Base-by-base conservation (phyloP, 345 rosid species). In the Salix viminalis region DNA sequence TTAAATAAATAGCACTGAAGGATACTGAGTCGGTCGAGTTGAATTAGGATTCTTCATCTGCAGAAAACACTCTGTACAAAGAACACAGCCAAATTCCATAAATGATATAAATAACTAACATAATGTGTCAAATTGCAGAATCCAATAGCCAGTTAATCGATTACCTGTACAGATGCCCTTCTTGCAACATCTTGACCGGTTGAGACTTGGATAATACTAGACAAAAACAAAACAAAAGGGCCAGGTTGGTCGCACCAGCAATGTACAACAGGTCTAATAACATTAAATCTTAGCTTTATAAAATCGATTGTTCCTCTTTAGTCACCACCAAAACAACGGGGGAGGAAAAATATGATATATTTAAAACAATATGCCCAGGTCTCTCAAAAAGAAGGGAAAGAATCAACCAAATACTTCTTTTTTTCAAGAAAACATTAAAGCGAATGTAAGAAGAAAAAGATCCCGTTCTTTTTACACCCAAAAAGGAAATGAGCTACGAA, bases 41-140 rank as follows among this genome's bases (percentile, higher is more conserved):
- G 97, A 89, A 84, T 89, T 91, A 30, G 97, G 98, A 90, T 89
- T 91, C 87, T 96, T 96, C 99, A 96, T 94, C 87, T 92, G 98
- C 85, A 96, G 88, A 86, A 96, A 96, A 84, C 99, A 96, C 87
- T 96, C 99, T 96, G 90, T 69, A 46, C 80, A 83, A 74, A 77
- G 30, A 68, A 68, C 69, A 68, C 18, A 52, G 65, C 68, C 61
- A 80, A 85, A 65, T 11, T 60, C 15, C 58, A 76, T 58, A 36
- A 60, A 71, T 37, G 32, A 41, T 69, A 21, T 69, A 30, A 42
- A 11, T 37, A 42, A 5, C 71, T 42, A 37, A 13, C 18, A 19
- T 24, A 23, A 13, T 52, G 23, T 58, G 28, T 58, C 44, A 8
- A 61, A 28, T 48, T 77, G 68, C 70, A 78, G 66, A 64, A 21